phyloP scores from a whole-genome alignment of 306 rosid species.

The Alnus rubra region DNA sequence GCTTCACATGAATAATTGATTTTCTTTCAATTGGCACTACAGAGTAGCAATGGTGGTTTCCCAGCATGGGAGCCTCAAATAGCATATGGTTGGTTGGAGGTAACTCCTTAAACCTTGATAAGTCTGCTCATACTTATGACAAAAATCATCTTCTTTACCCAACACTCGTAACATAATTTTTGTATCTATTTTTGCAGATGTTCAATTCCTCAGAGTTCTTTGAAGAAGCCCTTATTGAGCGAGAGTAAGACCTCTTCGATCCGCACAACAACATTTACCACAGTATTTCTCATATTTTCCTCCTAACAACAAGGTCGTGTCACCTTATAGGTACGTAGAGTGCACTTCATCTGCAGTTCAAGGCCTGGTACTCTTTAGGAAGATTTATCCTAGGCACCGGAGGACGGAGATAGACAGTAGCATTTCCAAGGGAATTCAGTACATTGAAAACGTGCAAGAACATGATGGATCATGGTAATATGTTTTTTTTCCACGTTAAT shows the following conservation, averaged over 20 bases:
- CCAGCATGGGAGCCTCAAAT: slow-evolving; percentile 66
- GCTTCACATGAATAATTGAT: neutral
- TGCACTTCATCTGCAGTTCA: slow-evolving; percentile 66
- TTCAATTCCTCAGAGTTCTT: slow-evolving; percentile 64
- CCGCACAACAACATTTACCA: neutral
- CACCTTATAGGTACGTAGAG: slow-evolving; percentile 51
- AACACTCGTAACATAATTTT: too few species aligned
- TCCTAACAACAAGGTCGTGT: neutral
- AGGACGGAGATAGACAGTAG: slow-evolving; percentile 49
- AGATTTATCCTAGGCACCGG: slow-evolving; percentile 55
- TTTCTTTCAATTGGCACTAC: neutral
- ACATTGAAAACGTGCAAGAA: slow-evolving; percentile 49
- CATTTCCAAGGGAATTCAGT: slow-evolving; percentile 45
- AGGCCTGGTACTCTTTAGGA: slow-evolving; percentile 47
- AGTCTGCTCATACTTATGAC: too few species aligned
- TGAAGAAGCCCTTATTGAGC: slow-evolving; percentile 54
- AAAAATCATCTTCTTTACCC: neutral
- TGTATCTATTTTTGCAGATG: slow-evolving; percentile 31
- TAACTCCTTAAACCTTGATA: neutral
- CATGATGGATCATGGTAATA: slow-evolving; percentile 76
- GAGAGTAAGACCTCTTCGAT: slow-evolving; percentile 43
- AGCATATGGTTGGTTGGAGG: slow-evolving; percentile 40
- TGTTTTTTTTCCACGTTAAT: neutral
- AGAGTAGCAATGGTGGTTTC: slow-evolving; percentile 62
- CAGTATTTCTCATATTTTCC: neutral